Base-by-base conservation (phyloP, 2,329 filamentous ascomycete genomes). In the Alternaria hordeiaustralica region DNA sequence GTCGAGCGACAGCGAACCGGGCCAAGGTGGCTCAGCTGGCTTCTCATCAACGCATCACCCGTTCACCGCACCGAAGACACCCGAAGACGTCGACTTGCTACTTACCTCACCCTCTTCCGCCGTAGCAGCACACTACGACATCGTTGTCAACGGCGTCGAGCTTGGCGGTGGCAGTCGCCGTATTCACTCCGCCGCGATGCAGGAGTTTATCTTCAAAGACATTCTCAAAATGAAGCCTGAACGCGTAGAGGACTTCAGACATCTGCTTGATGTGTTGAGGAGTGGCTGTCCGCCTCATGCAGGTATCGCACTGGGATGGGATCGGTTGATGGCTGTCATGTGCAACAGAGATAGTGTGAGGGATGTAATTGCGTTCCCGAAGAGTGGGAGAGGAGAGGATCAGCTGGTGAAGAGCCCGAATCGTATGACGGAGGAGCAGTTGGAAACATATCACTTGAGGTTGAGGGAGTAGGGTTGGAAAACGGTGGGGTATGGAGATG, bases 321-420 rank as follows among this genome's bases (percentile, higher is more conserved):
- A 99, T 78, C 86, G 96, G 5, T 80, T 99, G 53, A 86, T 96
- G 43, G 91, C 95, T 0, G 83, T 97, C 1, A 87, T 99, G 84
- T 87, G 91, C 21, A 91, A 90, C 2, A 90, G 87, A 30, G 86
- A 91, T 11, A 94, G 91, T 2, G 91, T 99, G 4, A 85, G 92
- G 63, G 95, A 99, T 82, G 95, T 99, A 2, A 97, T 99, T 79
- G 94, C 94, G 0, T 99, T 99, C 75, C 96, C 96, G 0, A 99
- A 99, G 84, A 94, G 89, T 65, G 94, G 93, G 65, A 94, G 90
- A 77, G 94, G 96, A 1, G 92, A 97, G 75, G 96, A 99, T 81
- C 80, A 89, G 60, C 87, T 97, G 79, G 93, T 97, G 3, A 89
- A 88, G 71, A 92, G 92, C 66, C 96, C 96, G 0, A 89, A 89